Evolutionary conservation across 257 asterid genomes (phyloP).

Genomic region (Ballota nigra): DNA sequence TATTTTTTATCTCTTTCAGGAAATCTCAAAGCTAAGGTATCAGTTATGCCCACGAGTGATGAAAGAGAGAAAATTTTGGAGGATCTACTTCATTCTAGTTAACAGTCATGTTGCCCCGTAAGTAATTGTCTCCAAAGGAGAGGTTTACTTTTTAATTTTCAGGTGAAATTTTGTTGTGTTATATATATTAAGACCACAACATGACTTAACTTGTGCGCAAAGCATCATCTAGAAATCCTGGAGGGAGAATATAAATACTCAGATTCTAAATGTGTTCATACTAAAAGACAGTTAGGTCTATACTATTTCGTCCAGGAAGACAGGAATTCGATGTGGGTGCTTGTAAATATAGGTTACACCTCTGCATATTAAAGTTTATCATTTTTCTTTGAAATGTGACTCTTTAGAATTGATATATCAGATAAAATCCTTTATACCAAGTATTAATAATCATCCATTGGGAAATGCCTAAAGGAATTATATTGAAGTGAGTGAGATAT

Average conservation of each 20-base stretch:
- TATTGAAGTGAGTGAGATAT: not conserved
- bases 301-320: not conserved
- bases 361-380: not conserved
- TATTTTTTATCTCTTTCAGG: constrained; percentile 48
- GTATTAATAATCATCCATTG: not conserved
- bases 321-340: not conserved
- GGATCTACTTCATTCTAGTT: constrained; percentile 87
- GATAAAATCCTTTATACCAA: not conserved
- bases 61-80: constrained; percentile 96
- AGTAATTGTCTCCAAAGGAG: constrained; percentile 36
- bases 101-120: constrained; percentile 76
- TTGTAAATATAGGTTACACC: not conserved
- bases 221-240: not conserved
- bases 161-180: not conserved
- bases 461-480: not conserved
- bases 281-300: not conserved
- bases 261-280: not conserved
- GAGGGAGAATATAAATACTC: not conserved
- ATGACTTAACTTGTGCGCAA: not conserved
- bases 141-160: constrained; percentile 5
- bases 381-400: not conserved
- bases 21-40: constrained; percentile 75
- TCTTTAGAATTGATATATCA: not conserved
- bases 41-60: constrained; percentile 82
- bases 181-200: not conserved